A percentile compares a stretch with the other conserved stretches of the same genome.
Evolutionary conservation across 257 asterid species (phyloP).

Genomic region (Nicotiana obtusifolia): DNA sequence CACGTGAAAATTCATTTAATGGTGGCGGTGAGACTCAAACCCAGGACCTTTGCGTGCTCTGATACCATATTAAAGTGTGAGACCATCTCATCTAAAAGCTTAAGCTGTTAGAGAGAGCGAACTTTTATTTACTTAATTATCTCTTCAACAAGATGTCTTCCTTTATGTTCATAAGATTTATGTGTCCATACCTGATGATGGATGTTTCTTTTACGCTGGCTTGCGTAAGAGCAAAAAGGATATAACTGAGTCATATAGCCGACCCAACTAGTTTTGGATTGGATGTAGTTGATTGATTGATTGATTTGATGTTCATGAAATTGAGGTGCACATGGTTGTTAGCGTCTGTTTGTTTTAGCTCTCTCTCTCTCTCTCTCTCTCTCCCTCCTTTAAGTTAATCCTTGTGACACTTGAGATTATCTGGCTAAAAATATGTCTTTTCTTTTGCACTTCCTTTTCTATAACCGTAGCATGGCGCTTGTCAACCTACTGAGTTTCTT

Average conservation of each 20-base stretch:
- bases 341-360: background rate
- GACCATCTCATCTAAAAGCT: too few species aligned
- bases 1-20: too few species aligned
- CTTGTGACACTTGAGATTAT: background rate
- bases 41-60: too few species aligned
- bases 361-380: background rate
- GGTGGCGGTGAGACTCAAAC: too few species aligned
- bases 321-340: background rate
- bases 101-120: too few species aligned
- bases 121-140: too few species aligned
- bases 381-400: background rate
- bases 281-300: background rate
- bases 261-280: background rate
- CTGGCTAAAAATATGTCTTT: background rate
- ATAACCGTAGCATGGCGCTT: background rate
- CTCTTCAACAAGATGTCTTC: too few species aligned
- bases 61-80: too few species aligned
- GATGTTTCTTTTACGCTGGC: constrained; percentile 4
- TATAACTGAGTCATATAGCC: background rate
- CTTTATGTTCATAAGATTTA: background rate
- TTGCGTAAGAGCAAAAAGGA: background rate
- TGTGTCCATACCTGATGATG: background rate
- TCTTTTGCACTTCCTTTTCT: background rate
- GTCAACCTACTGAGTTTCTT: constrained; percentile 2
- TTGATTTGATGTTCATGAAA: background rate